Conservation (phyloP, 371 early-diverging fungal species). For the Paramicrosporidium saccamoebae region DNA sequence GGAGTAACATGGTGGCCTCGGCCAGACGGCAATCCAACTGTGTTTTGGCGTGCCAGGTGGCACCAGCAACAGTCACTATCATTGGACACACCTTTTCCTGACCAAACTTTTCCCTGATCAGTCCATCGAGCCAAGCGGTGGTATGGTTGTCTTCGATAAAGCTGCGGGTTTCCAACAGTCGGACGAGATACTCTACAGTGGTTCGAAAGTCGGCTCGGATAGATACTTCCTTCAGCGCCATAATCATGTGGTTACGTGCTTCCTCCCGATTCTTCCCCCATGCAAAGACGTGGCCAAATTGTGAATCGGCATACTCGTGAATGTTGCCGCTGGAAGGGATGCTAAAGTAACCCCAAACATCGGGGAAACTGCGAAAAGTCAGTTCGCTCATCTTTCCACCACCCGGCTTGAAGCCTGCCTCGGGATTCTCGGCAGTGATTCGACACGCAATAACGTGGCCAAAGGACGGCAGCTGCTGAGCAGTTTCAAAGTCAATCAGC, state of each 20-base stretch:
- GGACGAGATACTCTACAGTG: constrained; percentile 81
- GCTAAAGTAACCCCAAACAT: constrained; percentile 96
- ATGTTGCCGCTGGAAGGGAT: constrained; percentile 73
- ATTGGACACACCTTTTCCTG: constrained; percentile 65
- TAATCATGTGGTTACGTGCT: constrained; percentile 75
- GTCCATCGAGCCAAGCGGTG: constrained; percentile 80
- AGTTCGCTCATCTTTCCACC: constrained; percentile 79
- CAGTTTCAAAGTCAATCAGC: constrained; percentile 69
- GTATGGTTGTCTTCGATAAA: constrained; percentile 64
- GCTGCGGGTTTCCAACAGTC: constrained; percentile 57
- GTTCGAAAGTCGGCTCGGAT: constrained; percentile 93
- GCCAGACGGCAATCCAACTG: constrained; percentile 15
- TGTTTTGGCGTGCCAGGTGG: constrained; percentile 45
- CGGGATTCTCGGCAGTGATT: constrained; percentile 97
- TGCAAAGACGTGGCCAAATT: constrained; percentile 96
- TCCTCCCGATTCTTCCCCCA: constrained; percentile 78
- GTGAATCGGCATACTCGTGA: constrained; percentile 93
- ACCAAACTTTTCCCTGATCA: constrained; percentile 50
- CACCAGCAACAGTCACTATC: constrained; percentile 67
- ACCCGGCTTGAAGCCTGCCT: constrained; percentile 90
- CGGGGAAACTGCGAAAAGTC: constrained; percentile 65
- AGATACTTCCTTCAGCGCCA: constrained; percentile 85
- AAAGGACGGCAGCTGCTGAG: constrained; percentile 65
- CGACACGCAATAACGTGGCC: constrained; percentile 93
- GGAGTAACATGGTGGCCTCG: constrained; percentile 41